Base-by-base conservation (phyloP, 331 rosid species). In the Erythrophleum ivorense region DNA sequence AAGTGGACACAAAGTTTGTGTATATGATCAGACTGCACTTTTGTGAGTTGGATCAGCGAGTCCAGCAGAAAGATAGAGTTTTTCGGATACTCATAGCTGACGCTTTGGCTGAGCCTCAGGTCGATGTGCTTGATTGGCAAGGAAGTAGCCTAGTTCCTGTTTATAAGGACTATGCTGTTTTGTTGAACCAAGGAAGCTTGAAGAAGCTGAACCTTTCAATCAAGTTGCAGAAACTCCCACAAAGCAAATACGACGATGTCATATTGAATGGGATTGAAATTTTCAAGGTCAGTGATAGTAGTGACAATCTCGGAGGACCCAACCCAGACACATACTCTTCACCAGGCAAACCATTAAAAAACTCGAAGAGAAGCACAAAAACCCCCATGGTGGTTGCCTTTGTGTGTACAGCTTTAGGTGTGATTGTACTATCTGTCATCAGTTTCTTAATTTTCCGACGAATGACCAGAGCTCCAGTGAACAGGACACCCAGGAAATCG, bases 221-320 rank as follows among this genome's bases (percentile, higher is more conserved):
- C 5, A 68, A 16, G 48, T 71, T 90, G 1, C 81, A 81, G 80
- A 53, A 80, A 2, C 8, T 29, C 49, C 65, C 50, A 0, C 1
- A 0, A 1, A 81, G 84, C 7, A 0, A 0, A 0, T 67, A 13
- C 16, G 2, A 3, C 0, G 84, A 78, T 52, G 84, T 53, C 3
- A 76, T 90, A 50, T 76, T 90, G 72, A 90, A 81, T 46, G 91
- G 94, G 4, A 29, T 84, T 3, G 91, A 90, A 72, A 82, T 88
- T 64, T 88, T 88, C 80, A 90, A 90, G 52, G 12, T 88, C 31
- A 88, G 33, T 13, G 76, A 85, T 49, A 0, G 64, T 0, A 72
- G 0, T 5, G 15, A 76, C 2, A 86, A 54, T 48, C 91, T 86
- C 2, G 90, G 77, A 0, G 85, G 88, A 8, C 58, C n/a, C 3